Conservation (phyloP, 176 grass and related monocot genomes). For the Raddia distichophylla region DNA sequence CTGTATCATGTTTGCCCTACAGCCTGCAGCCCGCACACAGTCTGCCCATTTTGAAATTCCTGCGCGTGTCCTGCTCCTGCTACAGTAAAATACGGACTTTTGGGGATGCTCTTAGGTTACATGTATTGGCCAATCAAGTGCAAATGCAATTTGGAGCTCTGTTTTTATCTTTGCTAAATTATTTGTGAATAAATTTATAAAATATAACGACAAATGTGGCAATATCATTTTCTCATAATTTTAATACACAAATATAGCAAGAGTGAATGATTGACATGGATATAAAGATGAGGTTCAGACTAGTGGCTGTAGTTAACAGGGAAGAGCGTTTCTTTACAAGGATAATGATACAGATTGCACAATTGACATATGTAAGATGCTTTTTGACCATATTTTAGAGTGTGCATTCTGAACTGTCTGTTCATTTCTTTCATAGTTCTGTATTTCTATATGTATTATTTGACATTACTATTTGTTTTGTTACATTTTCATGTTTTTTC, state of each 20-base stretch:
- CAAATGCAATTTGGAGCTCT: neutral
- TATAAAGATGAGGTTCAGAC: neutral
- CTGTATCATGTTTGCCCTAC: no score
- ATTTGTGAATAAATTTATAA: neutral
- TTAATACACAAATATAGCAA: constrained; percentile 4
- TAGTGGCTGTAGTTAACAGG: constrained; percentile 19
- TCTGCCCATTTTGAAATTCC: no score
- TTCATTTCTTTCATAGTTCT: constrained; percentile 10
- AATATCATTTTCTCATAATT: constrained; percentile 14
- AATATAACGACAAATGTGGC: neutral
- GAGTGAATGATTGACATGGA: neutral
- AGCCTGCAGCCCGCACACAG: no score
- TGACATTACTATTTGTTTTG: constrained; percentile 33
- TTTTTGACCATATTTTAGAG: constrained; percentile 10
- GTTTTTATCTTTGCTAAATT: constrained; percentile 10
- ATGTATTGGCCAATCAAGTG: constrained; percentile 2
- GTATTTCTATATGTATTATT: constrained; percentile 3
- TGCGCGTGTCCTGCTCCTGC: no score
- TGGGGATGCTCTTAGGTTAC: no score
- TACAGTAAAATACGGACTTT: no score
- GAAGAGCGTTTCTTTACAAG: constrained; percentile 18
- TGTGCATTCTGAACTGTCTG: constrained; percentile 14
- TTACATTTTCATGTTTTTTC: constrained; percentile 39
- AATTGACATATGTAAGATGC: neutral
- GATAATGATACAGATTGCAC: constrained; percentile 10